Conservation (phyloP, 208 protist species). For the Crithidia fasciculata region DNA sequence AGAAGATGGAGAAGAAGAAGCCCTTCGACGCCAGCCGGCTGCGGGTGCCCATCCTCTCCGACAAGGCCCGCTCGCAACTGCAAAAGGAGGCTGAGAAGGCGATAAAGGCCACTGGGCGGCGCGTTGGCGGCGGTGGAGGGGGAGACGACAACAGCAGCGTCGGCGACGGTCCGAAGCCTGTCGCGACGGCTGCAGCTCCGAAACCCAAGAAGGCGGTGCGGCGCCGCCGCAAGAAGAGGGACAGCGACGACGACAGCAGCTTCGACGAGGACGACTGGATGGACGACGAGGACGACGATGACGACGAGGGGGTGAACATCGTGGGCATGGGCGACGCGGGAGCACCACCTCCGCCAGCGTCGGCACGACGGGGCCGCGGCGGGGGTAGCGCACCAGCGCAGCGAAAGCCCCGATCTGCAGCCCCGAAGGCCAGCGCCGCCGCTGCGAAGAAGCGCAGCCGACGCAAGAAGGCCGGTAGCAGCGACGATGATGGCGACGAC, state of each 20-base stretch:
- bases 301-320: slow-evolving; percentile 36
- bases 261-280: slow-evolving; percentile 42
- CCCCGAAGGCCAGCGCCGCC: slow-evolving; percentile 11
- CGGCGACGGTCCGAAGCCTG: neutral
- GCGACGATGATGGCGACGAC: slow-evolving; percentile 16
- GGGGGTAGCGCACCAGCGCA: neutral
- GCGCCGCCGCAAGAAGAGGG: slow-evolving; percentile 44
- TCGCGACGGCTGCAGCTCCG: slow-evolving; percentile 5
- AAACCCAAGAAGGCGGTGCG: slow-evolving; percentile 42
- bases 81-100: slow-evolving; percentile 74
- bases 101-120: slow-evolving; percentile 33
- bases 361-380: neutral
- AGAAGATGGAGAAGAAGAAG: slow-evolving; percentile 89
- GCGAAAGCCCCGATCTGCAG: slow-evolving; percentile 19
- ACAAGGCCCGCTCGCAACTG: slow-evolving; percentile 77
- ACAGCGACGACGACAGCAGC: slow-evolving; percentile 64
- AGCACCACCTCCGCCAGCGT: slow-evolving; percentile 11
- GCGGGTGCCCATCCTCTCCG: slow-evolving; percentile 84
- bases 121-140: slow-evolving; percentile 7
- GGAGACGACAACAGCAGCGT: slow-evolving; percentile 10
- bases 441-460: slow-evolving; percentile 22
- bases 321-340: slow-evolving; percentile 53
- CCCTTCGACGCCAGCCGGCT: slow-evolving; percentile 74
- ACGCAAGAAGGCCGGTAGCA: slow-evolving; percentile 17
- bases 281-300: slow-evolving; percentile 34